Evolutionary conservation across 345 rosid species (phyloP), one percentile per base, ranked within the genome.

Genomic region (Carallia brachiata): DNA sequence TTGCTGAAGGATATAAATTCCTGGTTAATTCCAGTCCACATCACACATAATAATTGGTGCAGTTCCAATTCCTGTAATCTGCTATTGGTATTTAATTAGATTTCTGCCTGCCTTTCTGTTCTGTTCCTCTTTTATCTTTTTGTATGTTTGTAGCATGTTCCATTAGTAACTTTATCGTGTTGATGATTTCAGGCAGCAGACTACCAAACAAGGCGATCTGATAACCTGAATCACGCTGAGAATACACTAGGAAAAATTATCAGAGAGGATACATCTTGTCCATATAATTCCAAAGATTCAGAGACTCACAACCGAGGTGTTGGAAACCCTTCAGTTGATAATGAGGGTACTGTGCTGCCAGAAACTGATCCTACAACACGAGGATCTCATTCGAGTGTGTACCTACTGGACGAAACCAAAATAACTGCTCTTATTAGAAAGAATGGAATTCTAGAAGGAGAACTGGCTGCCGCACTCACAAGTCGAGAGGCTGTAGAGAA

Each of bases 401-500:
- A 83, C 77, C 90, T 87, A 66, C 77, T 86, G 74, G 90, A 87
- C n/a, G 96, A 95, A 83, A 70, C 86, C 10, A 89, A 88, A 83
- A 85, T 89, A 84, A 79, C 90, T 17, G 69, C 90, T 63, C 82
- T 95, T 1, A 83, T 87, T 66, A 82, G 90, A 77, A 89, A 87
- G 77, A 92, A 92, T 47, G 92, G 87, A 66, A 70, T 82, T 31
- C 79, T 89, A 30, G 97, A 95, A 81, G 97, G 86, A 71, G 93
- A 91, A 78, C 72, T 92, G 70, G 88, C 85, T 12, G 85, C 89
- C 55, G 93, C 96, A 73, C 67, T 81, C 65, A 82, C 87, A 6
- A 86, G 85, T 73, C 86, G 79, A 80, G 93, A 90, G 72, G 87
- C 81, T 12, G 86, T 89, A 18, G 99, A 95, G 80, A 92, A 85